Percentiles rank a stretch among this genome's conserved stretches.
phyloP scores from a whole-genome alignment of 108 stramenopile genomes.

The Pseudonitzschia multistriata region DNA sequence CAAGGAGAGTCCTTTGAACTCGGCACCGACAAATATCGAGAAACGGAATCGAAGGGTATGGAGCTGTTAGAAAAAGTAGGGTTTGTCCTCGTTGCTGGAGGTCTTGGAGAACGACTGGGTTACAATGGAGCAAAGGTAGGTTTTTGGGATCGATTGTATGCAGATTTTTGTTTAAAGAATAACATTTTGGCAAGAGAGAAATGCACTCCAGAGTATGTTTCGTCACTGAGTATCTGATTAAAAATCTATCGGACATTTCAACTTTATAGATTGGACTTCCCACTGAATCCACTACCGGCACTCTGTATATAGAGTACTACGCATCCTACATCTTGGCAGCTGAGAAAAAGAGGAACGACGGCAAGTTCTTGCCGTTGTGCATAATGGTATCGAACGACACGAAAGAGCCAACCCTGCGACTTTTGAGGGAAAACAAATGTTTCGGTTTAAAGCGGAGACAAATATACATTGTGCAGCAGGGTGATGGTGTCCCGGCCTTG shows the following conservation, averaged over 20 bases:
- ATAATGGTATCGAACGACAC: slow-evolving; percentile 99
- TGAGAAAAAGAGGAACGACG: slow-evolving; percentile 57
- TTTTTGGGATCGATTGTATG: background rate
- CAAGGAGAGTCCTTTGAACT: slow-evolving; percentile 65
- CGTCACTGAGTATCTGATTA: background rate
- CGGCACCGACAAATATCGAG: slow-evolving; percentile 59
- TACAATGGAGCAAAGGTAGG: slow-evolving; percentile 93
- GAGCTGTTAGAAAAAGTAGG: slow-evolving; percentile 63
- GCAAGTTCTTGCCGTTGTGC: slow-evolving; percentile 84
- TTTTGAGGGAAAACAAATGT: slow-evolving; percentile 78
- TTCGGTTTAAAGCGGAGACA: slow-evolving; percentile 91
- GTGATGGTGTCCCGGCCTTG: slow-evolving; percentile 92
- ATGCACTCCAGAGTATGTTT: background rate
- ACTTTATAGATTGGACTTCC: slow-evolving; percentile 87
- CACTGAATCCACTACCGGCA: slow-evolving; percentile 84
- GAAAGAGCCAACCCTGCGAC: slow-evolving; percentile 73
- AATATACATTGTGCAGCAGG: slow-evolving; percentile 95
- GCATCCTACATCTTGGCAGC: slow-evolving; percentile 90
- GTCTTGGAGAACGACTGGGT: slow-evolving; percentile 97
- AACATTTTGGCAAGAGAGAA: no score
- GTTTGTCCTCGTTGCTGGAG: slow-evolving; percentile 93
- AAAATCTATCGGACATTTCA: background rate
- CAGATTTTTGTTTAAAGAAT: background rate
- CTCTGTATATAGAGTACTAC: slow-evolving; percentile 88
- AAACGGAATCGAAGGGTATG: slow-evolving; percentile 60